Evolutionary conservation across 2,329 filamentous ascomycete genomes (phyloP), one percentile per base, ranked within the genome.

Genomic region (Lasiodiplodia theobromae): DNA sequence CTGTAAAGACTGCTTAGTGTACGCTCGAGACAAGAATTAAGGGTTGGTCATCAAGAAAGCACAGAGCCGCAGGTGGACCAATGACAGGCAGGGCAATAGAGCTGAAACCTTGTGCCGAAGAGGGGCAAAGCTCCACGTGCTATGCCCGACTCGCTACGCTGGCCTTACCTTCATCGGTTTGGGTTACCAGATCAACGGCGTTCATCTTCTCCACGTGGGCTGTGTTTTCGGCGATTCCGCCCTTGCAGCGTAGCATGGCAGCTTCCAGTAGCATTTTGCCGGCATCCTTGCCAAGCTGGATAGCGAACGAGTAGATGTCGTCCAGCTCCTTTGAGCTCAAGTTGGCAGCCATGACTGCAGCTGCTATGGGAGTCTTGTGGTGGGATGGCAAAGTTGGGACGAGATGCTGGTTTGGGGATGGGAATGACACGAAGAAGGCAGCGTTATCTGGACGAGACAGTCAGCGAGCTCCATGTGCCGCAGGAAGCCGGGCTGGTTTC

Each of bases 111-210:
- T n/a, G 14, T 7, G 7, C 56, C 38, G 23, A 60, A 60, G 37
- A 44, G 4, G 56, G 56, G n/a, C 56, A 60, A 60, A 60, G 56
- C 56, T 31, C 37, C 56, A 60, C 56, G 56, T 47, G 56, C 56
- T 14, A 25, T 25, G 4, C 14, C 53, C 28, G 31, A 57, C 56
- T 60, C 37, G 56, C 14, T 47, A 47, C 12, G 23, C 4, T 18
- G 28, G 5, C 21, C 53, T 71, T 78, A 91, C 90, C 89, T 79
- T 91, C 86, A 75, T 94, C 91, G 0, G 90, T 91, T 79, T 93
- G 87, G 11, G 91, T 94, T 23, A 94, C 91, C 70, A 94, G 87
- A 76, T 94, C 92, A 12, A 94, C 91, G 1, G 91, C 86, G 75
- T 87, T 93, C 72, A 92, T 89, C 77, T 94, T 94, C 79, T 93